Evolutionary conservation across 2,329 filamentous ascomycete genomes (phyloP), one percentile per base, ranked within the genome.

Genomic region (Epichloe typhina): DNA sequence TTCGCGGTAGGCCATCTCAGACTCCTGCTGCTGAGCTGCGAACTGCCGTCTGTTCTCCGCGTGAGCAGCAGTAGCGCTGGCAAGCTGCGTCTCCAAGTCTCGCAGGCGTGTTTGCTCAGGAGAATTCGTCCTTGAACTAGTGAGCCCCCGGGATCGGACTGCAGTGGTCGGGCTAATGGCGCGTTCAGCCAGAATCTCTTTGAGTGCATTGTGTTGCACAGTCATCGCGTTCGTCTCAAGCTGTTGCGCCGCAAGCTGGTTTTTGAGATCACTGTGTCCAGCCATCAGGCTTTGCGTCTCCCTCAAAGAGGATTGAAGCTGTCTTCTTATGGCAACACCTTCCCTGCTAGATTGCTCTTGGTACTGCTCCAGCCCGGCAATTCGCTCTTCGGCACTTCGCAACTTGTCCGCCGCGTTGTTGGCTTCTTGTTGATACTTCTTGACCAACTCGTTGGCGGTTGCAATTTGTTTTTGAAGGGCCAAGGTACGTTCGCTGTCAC

Each of bases 271-370:
- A 1, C 84, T 77, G 66, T 91, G 93, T 54, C 86, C 80, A 36
- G 85, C 80, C 57, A 89, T 86, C 26, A 94, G 73, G n/a, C 79
- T 74, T 64, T 95, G 89, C 13, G 84, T 82, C 52, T 98, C 91
- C 56, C 84, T 84, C 65, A 95, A 75, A 4, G 87, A 82, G 26
- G 82, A 77, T 64, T 97, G 93, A 49, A 98, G 77, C 63, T 97
- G 91, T 63, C 93, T 84, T 50, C 93, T 82, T 57, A 97, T 88
- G 37, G 83, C 81, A 50, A 98, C 82, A 46, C 89, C 89, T 66
- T 98, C 94, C 43, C 93, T 81, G 66, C 90, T 97, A 4, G 90
- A 86, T 68, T 98, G 93, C 64, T 98, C 93, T 68, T 98, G 93
- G 65, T 97, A 97, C 31, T 89, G 88, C 66, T 98, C 93, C 3